These are phyloP conservation scores for Stagonosporopsis cucurbitacearum DNA, from an alignment of 2,329 filamentous ascomycete genomes.

Conservation along the genomic window DNA sequence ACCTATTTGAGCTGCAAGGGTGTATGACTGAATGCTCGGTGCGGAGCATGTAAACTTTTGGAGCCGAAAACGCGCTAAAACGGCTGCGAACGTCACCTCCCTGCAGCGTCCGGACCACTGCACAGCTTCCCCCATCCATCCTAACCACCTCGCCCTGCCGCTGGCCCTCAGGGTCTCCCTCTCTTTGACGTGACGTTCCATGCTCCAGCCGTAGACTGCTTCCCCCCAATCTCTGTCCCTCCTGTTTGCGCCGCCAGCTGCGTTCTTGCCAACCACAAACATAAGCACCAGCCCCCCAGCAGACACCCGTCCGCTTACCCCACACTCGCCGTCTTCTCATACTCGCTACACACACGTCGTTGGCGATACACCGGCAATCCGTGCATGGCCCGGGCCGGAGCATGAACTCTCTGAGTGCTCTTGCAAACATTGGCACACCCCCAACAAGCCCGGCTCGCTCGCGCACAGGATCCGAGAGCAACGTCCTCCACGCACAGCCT, in stretches of 20 bases:
- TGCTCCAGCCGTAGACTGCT: conserved; percentile 3
- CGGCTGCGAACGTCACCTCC: conserved; percentile 10
- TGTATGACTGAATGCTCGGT: conserved; percentile 5
- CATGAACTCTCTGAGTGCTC: conserved; percentile 97
- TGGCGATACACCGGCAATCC: not conserved
- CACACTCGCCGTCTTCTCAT: conserved; percentile 1
- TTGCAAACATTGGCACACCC: conserved; percentile 74
- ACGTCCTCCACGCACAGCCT: conserved; percentile 45
- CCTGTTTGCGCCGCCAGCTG: conserved; percentile 5
- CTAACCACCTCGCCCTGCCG: conserved; percentile 16
- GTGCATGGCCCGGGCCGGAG: conserved; percentile 61
- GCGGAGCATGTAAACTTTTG: conserved; percentile 4
- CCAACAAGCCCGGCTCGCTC: conserved; percentile 58
- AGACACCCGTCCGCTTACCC: conserved; percentile 14
- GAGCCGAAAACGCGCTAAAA: conserved; percentile 8
- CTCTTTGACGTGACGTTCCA: conserved; percentile 7
- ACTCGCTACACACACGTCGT: not conserved
- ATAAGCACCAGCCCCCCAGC: conserved; percentile 19
- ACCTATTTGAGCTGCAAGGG: conserved; percentile 2
- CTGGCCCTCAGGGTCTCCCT: conserved; percentile 19
- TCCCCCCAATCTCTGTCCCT: conserved; percentile 5
- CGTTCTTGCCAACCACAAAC: conserved; percentile 17
- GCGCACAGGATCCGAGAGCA: conserved; percentile 61
- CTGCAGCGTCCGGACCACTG: conserved; percentile 11
- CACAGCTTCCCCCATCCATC: conserved; percentile 18